A percentile compares a stretch with the other conserved stretches of the same genome.
phyloP scores from a whole-genome alignment of 2,329 filamentous ascomycete species.

The Metarhizium brunneum region DNA sequence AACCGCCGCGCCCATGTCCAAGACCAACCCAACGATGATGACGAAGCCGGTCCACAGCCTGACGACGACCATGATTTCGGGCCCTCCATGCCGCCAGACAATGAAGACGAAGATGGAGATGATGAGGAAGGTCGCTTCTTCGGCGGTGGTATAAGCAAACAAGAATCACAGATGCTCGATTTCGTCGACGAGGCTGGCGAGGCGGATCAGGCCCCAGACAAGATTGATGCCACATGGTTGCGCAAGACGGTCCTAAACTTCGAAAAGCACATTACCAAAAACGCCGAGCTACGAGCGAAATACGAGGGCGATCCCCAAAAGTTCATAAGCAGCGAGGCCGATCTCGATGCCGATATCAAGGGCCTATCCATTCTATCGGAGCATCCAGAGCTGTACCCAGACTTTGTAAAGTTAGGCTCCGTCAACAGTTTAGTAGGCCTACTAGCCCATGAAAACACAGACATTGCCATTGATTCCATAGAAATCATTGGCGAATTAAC shows the following conservation, averaged over 20 bases:
- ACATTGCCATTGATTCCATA: constrained; percentile 86
- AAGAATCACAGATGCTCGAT: constrained; percentile 77
- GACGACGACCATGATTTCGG: constrained; percentile 41
- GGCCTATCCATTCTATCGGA: constrained; percentile 78
- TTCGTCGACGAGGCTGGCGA: constrained; percentile 57
- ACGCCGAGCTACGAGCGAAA: constrained; percentile 79
- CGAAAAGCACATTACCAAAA: constrained; percentile 84
- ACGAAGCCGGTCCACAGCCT: constrained; percentile 41
- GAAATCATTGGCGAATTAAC: constrained; percentile 87
- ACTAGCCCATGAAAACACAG: constrained; percentile 90
- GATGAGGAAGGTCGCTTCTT: constrained; percentile 96
- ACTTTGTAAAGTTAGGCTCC: constrained; percentile 69
- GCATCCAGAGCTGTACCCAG: constrained; percentile 71
- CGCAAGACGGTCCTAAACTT: constrained; percentile 73
- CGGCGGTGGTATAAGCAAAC: constrained; percentile 75
- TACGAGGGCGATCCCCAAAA: constrained; percentile 72
- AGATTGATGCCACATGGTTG: constrained; percentile 77
- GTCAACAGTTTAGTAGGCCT: constrained; percentile 67
- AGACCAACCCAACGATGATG: constrained; percentile 26
- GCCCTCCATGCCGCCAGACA: constrained; percentile 36
- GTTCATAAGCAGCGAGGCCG: constrained; percentile 79
- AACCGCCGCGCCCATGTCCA: constrained; percentile 37
- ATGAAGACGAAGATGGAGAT: constrained; percentile 47
- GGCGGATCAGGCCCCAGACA: constrained; percentile 46
- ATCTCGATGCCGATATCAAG: constrained; percentile 83